A percentile compares a stretch with the other conserved stretches of the same genome.
Conservation (phyloP, 768 basidiomycete genomes). For the Psilocybe cubensis region DNA sequence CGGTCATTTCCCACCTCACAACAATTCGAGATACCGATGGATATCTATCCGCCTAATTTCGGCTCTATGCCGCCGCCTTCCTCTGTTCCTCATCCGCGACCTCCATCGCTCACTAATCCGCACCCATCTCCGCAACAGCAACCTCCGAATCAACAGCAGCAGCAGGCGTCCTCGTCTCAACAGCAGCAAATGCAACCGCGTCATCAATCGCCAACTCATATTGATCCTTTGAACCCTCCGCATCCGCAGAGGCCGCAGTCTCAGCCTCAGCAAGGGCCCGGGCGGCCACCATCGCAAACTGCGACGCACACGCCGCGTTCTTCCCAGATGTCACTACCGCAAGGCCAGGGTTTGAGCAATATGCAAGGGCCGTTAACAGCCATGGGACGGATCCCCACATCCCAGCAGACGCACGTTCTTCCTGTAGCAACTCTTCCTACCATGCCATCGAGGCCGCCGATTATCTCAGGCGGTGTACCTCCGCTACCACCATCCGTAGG, state of each 20-base stretch:
- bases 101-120: slow-evolving; percentile 45
- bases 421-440: slow-evolving; percentile 10
- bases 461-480: slow-evolving; percentile 4
- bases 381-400: slow-evolving; percentile 25
- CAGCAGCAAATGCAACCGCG: slow-evolving; percentile 30
- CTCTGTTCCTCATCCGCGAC: slow-evolving; percentile 39
- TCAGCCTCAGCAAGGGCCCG: slow-evolving; percentile 54
- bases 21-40: slow-evolving; percentile 50
- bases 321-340: slow-evolving; percentile 9
- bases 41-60: slow-evolving; percentile 29
- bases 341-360: slow-evolving; percentile 1
- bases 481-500: slow-evolving; percentile 8
- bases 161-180: slow-evolving; percentile 14
- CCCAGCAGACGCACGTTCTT: slow-evolving; percentile 17
- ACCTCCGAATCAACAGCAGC: slow-evolving; percentile 29
- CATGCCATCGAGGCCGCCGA: slow-evolving; percentile 39
- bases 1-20: slow-evolving; percentile 69
- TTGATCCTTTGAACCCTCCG: slow-evolving; percentile 45
- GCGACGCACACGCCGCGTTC: slow-evolving; percentile 45
- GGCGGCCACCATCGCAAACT: slow-evolving; percentile 54
- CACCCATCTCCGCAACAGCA: slow-evolving; percentile 21
- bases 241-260: slow-evolving; percentile 62
- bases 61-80: slow-evolving; percentile 39
- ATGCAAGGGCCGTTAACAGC: slow-evolving; percentile 26
- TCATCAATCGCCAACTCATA: slow-evolving; percentile 51